Evolutionary conservation across 768 basidiomycete genomes (phyloP), one percentile per base, ranked within the genome.

Genomic region (Auriculariales sp.): DNA sequence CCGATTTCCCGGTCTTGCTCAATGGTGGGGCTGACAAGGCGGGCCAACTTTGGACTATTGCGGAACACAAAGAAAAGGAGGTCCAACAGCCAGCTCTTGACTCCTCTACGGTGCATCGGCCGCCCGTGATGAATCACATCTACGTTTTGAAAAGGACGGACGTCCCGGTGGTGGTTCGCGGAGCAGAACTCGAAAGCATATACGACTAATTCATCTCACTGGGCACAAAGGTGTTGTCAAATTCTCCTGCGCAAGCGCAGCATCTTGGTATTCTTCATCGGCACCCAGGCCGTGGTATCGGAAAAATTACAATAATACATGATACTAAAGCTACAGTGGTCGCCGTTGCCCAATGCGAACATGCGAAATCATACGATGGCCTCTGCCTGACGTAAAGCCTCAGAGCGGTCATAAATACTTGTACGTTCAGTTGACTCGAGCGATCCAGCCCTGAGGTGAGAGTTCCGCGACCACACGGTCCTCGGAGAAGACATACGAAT

Each of bases 351-450:
- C n/a, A n/a, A n/a, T n/a, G n/a, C n/a, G n/a, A n/a, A n/a, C n/a
- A n/a, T n/a, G n/a, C n/a, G n/a, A n/a, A n/a, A n/a, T n/a, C n/a
- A n/a, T n/a, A n/a, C n/a, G n/a, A n/a, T n/a, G n/a, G 77, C 55
- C 62, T 83, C 80, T 27, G 66, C 62, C 42, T 73, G 71, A 61
- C 76, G 76, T 32, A 82, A 65, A 51, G 79, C 79, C 56, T 76
- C 69, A 57, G 78, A 79, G 60, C 69, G 70, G 52, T 62, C 59
- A 77, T 77, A 79, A 53, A 77, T 66, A 64, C 49, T 68, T 64
- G 54, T 77, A 74, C 55, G 66, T 69, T 28, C 56, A 50, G 24
- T 62, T 63, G 15, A 68, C 67, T 28, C 60, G 62, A 33, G 63
- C 56, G 50, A 85, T 59, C 52, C 72, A 69, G 9, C 57, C 61